Base-by-base conservation (phyloP, 805 yeast species). In the Candida easanensis region DNA sequence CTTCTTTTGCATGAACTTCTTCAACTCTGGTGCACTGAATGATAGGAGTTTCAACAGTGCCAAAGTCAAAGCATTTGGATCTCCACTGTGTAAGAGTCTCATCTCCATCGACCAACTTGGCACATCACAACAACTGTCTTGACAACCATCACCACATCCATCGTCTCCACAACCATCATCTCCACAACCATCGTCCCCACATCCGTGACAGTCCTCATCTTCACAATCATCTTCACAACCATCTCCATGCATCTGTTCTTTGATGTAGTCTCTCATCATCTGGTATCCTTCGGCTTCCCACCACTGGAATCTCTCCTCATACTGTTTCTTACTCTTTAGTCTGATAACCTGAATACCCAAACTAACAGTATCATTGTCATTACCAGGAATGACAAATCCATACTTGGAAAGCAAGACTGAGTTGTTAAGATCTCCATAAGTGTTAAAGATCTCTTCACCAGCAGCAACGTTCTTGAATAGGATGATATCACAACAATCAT, bases 361-460 rank as follows among this genome's bases (percentile, higher is more conserved):
- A 41, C 79, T 70, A 11, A 84, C 74, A 2, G 72, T 58, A 51
- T 84, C 88, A 53, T 76, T 71, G 1, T 68, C 65, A 50, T 80
- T 78, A n/a, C 66, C 65, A 38, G 69, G 65, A 28, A 75, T 67
- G 9, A 82, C 76, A 59, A 90, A 89, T 1, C 97, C 97, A 59
- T 89, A 90, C 44, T 86, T 73, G 13, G 89, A 78, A 13, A 89
- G 61, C 32, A 90, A 64, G 28, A 77, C 73, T 0, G 84, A 70
- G 52, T 86, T 88, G 14, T 82, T 64, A 31, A 83, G 68, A 21
- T 80, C 83, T 0, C 97, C 97, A 54, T 89, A 90, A 0, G 93
- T 80, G 63, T 88, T 89, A 68, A 81, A 86, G 13, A 91, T 56
- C 56, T 91, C 97, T 11, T 68, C 60, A 7, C 79, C 77, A 26